A percentile compares a stretch with the other conserved stretches of the same genome.
Evolutionary conservation across 2,329 filamentous ascomycete species (phyloP).

Genomic region (Ophiostoma himal-ulmi): DNA sequence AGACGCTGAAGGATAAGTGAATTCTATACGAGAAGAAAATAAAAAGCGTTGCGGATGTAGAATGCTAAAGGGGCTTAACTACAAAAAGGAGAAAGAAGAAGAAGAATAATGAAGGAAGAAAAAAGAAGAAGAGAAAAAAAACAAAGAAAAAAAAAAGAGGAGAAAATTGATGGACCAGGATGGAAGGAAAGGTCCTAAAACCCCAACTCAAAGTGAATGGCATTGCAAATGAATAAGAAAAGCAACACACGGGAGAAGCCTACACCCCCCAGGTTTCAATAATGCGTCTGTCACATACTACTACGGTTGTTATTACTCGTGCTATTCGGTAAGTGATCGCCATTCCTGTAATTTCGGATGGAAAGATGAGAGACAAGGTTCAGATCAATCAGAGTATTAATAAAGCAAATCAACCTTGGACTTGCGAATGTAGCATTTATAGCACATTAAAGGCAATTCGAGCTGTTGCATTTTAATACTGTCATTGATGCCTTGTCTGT

Average conservation of each 20-base stretch:
- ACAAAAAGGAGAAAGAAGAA: background rate
- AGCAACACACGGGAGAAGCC: background rate
- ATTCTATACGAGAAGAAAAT: too few species aligned
- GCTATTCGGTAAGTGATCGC: slow-evolving; percentile 2
- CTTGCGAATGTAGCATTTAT: too few species aligned
- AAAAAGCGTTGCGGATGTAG: background rate
- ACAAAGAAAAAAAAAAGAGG: background rate
- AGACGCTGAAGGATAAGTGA: background rate
- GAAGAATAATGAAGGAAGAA: background rate
- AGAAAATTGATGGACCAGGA: background rate
- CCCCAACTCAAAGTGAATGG: background rate
- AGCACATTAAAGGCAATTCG: too few species aligned
- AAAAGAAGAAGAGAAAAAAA: background rate
- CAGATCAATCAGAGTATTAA: background rate
- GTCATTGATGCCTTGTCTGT: background rate
- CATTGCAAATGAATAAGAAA: background rate
- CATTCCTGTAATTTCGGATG: slow-evolving; percentile 11
- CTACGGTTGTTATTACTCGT: background rate
- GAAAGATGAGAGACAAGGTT: background rate
- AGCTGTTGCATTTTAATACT: too few species aligned
- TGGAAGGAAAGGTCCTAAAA: background rate
- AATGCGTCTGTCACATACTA: background rate
- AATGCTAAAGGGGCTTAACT: background rate
- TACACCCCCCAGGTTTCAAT: background rate
- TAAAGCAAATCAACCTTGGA: background rate